Evolutionary conservation across 495 filamentous ascomycete genomes (phyloP).

Genomic region (Massariosphaeria phaeospora): DNA sequence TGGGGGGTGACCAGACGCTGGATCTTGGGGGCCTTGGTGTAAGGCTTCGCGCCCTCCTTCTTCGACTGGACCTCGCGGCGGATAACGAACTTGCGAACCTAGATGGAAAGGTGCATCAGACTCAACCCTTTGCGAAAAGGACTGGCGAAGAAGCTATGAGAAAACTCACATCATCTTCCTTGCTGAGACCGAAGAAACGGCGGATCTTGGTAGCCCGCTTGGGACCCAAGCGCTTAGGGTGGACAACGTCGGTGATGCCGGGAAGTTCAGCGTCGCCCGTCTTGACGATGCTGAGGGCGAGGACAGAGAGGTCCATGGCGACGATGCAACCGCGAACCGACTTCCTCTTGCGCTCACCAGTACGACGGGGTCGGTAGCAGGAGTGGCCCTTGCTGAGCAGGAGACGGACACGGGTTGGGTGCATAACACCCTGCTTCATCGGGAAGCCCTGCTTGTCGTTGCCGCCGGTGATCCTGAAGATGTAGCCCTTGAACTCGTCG

Average conservation of each 20-base stretch:
- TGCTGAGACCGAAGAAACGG: constrained; percentile 95
- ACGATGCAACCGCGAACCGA: constrained; percentile 97
- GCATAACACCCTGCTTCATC: constrained; percentile 99
- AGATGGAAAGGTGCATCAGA: constrained; percentile 30
- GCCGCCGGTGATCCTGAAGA: constrained; percentile 96
- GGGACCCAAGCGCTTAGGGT: constrained; percentile 96
- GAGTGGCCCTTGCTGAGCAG: constrained; percentile 88
- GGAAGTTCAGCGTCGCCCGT: constrained; percentile 90
- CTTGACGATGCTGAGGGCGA: constrained; percentile 93
- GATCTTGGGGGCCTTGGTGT: constrained; percentile 99
- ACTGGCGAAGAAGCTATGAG: constrained; percentile 46
- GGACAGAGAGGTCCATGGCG: constrained; percentile 84
- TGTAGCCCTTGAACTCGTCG: constrained; percentile 98
- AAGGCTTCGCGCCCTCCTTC: constrained; percentile 89
- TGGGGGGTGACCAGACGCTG: constrained; percentile 99
- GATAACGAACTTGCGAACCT: constrained; percentile 98
- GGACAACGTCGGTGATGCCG: constrained; percentile 90
- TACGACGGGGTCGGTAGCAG: constrained; percentile 96
- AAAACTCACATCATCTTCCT: constrained; percentile 97
- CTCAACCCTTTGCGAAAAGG: constrained; percentile 19
- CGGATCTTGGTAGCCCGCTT: constrained; percentile 99
- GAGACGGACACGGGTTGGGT: constrained; percentile 94
- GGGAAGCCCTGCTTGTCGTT: constrained; percentile 99
- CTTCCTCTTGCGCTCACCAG: constrained; percentile 98
- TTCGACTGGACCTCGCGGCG: constrained; percentile 91